These are phyloP conservation scores for Guadua angustifolia DNA, from an alignment of 176 grass and related monocot genomes.

Conservation along the genomic window DNA sequence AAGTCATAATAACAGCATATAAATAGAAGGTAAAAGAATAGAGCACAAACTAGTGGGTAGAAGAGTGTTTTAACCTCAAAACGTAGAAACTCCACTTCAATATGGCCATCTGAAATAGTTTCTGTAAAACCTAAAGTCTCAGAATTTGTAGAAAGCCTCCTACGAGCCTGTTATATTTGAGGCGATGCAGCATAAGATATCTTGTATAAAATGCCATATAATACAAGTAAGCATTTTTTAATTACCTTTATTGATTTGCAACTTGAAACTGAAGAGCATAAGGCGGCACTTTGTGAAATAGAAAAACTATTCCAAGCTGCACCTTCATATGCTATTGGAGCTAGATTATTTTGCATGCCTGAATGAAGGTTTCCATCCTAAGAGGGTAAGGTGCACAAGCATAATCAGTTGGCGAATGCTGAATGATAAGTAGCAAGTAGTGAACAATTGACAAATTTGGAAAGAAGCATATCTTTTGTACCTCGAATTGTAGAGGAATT, in stretches of 20 bases:
- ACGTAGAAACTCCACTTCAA: slow-evolving; percentile 71
- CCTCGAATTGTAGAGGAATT: slow-evolving; percentile 75
- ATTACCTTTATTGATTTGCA: slow-evolving; percentile 60
- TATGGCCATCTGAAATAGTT: slow-evolving; percentile 52
- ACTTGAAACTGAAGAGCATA: slow-evolving; percentile 48
- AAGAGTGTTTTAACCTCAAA: slow-evolving; percentile 70
- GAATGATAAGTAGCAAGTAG: slow-evolving; percentile 11
- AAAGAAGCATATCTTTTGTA: slow-evolving; percentile 33
- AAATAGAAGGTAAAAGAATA: slow-evolving; percentile 19
- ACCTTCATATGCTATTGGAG: slow-evolving; percentile 36
- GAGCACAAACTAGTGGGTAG: slow-evolving; percentile 12
- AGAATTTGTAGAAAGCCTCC: slow-evolving; percentile 47
- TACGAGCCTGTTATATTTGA: slow-evolving; percentile 46
- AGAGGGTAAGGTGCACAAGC: slow-evolving; percentile 36
- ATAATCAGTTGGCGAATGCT: slow-evolving; percentile 29
- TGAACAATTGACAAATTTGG: slow-evolving; percentile 16
- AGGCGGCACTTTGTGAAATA: slow-evolving; percentile 42
- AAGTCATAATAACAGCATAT: slow-evolving; percentile 17
- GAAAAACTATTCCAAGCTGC: slow-evolving; percentile 38
- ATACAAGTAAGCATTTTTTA: slow-evolving; percentile 19
- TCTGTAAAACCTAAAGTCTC: slow-evolving; percentile 37
- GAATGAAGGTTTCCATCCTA: slow-evolving; percentile 49
- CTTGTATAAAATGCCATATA: slow-evolving; percentile 21
- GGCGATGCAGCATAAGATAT: slow-evolving; percentile 17
- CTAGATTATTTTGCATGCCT: slow-evolving; percentile 36